A percentile compares a stretch with the other conserved stretches of the same genome.
phyloP scores from a whole-genome alignment of 1,139 yeast species.

The Taphrina deformans region DNA sequence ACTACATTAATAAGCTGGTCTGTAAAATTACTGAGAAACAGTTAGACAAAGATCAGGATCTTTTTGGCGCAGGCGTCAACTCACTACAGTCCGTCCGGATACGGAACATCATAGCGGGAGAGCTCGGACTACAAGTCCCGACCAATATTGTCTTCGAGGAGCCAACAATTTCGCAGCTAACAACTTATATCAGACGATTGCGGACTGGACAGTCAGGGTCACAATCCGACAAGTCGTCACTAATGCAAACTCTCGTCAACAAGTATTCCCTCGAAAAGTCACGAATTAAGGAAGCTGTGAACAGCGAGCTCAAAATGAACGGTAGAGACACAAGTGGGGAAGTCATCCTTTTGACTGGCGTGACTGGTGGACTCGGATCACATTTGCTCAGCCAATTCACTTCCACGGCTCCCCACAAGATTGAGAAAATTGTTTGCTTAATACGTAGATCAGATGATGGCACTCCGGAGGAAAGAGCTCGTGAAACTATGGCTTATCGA shows the following conservation, averaged over 20 bases:
- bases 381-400: constrained; percentile 20
- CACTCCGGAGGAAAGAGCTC: constrained; percentile 31
- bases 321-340: neutral
- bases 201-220: neutral
- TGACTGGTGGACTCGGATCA: constrained; percentile 38
- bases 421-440: constrained; percentile 33
- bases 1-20: neutral
- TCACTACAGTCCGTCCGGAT: constrained; percentile 19
- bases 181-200: constrained; percentile 7
- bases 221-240: neutral
- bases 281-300: neutral
- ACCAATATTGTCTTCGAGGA: constrained; percentile 36
- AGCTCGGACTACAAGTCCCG: constrained; percentile 9
- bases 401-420: neutral
- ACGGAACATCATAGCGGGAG: constrained; percentile 1
- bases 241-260: constrained; percentile 33
- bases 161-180: constrained; percentile 29
- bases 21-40: constrained; percentile 14
- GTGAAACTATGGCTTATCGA: constrained; percentile 20
- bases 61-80: constrained; percentile 37
- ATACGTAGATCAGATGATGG: constrained; percentile 27
- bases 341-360: constrained; percentile 34
- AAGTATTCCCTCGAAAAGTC: constrained; percentile 23
- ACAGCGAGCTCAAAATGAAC: neutral
- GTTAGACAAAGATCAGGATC: constrained; percentile 33